phyloP scores from a whole-genome alignment of 1,139 yeast species.

The Spathaspora sp. region DNA sequence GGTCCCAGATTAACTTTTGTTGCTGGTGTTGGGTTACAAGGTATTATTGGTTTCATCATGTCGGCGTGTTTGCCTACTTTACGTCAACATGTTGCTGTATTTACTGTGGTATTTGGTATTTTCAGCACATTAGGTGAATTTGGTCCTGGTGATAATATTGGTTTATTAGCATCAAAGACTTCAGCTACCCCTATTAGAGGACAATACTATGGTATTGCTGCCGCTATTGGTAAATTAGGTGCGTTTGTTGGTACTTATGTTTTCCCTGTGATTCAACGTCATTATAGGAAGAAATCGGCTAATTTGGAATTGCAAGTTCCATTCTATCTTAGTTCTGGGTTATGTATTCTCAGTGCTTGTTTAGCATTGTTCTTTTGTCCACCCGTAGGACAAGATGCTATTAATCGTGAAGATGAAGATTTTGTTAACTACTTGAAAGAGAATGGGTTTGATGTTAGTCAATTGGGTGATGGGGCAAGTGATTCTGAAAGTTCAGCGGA shows the following conservation, averaged over 20 bases:
- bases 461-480: slow-evolving; percentile 34
- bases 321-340: slow-evolving; percentile 75
- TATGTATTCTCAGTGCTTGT: slow-evolving; percentile 73
- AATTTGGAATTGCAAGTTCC: slow-evolving; percentile 68
- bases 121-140: slow-evolving; percentile 87
- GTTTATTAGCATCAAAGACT: slow-evolving; percentile 83
- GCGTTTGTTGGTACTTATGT: slow-evolving; percentile 89
- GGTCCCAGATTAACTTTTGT: slow-evolving; percentile 84
- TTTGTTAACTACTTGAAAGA: slow-evolving; percentile 65
- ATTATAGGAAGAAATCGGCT: slow-evolving; percentile 28
- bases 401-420: slow-evolving; percentile 70
- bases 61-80: slow-evolving; percentile 65
- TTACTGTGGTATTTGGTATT: slow-evolving; percentile 83
- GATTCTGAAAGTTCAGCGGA: background rate
- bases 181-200: slow-evolving; percentile 88
- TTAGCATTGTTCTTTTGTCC: slow-evolving; percentile 76
- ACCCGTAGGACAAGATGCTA: slow-evolving; percentile 78
- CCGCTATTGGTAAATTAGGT: slow-evolving; percentile 88
- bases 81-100: slow-evolving; percentile 65
- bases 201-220: slow-evolving; percentile 86
- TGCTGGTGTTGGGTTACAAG: slow-evolving; percentile 70
- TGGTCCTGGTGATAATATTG: slow-evolving; percentile 93
- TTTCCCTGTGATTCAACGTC: slow-evolving; percentile 69
- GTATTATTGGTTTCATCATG: slow-evolving; percentile 82
- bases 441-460: slow-evolving; percentile 54